Conservation (phyloP, 208 protist genomes). For the Tritrichomonas musculus region DNA sequence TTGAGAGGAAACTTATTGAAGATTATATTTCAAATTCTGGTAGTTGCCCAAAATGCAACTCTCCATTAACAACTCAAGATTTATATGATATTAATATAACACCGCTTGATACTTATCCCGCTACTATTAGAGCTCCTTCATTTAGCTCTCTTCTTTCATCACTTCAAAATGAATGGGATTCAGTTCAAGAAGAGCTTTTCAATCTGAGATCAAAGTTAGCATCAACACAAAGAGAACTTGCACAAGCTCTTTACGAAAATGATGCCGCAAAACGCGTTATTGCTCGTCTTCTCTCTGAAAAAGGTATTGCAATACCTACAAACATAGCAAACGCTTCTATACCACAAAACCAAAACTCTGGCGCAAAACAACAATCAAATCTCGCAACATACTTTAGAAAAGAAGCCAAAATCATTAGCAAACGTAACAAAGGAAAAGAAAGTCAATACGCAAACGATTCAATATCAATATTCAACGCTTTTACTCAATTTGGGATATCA, state of each 20-base stretch:
- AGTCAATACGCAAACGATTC: too few relatives aligned
- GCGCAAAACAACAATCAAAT: too few relatives aligned
- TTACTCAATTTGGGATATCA: too few relatives aligned
- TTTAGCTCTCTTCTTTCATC: neutral
- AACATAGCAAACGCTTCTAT: too few relatives aligned
- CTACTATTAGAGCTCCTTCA: neutral
- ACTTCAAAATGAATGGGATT: neutral
- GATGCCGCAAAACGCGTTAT: constrained; percentile 15
- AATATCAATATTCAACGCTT: too few relatives aligned
- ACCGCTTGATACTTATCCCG: neutral
- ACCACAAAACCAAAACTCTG: too few relatives aligned
- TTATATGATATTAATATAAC: neutral
- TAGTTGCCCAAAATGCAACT: neutral
- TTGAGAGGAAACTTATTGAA: neutral
- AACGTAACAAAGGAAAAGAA: too few relatives aligned
- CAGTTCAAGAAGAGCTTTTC: neutral
- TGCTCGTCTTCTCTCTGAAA: neutral
- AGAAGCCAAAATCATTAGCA: too few relatives aligned
- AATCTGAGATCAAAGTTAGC: neutral
- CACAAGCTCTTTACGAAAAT: neutral
- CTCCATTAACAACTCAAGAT: neutral
- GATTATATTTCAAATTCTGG: neutral
- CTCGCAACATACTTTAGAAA: too few relatives aligned
- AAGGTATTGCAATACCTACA: too few relatives aligned
- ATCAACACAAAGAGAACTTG: neutral